These are phyloP conservation scores for Cordyceps pruinosa DNA, from an alignment of 2,329 filamentous ascomycete genomes.

Conservation along the genomic window DNA sequence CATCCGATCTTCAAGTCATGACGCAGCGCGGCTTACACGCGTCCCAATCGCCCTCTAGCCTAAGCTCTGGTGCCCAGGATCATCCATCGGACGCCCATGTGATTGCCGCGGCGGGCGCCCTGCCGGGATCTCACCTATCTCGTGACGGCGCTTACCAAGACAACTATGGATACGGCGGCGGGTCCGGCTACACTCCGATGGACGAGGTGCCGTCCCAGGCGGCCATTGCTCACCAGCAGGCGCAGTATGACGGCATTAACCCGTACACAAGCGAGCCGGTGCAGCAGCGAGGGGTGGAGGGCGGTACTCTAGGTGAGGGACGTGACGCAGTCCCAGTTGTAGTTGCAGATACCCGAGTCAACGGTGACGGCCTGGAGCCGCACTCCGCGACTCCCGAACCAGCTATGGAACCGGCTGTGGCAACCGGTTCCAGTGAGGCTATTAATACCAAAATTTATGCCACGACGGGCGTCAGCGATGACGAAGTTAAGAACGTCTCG, in stretches of 20 bases:
- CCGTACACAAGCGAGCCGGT: conserved; percentile 47
- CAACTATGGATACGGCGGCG: conserved; percentile 37
- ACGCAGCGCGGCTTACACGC: conserved; percentile 70
- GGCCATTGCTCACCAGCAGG: conserved; percentile 42
- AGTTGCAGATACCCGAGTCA: conserved; percentile 5
- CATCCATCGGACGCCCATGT: conserved; percentile 46
- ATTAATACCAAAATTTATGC: conserved; percentile 14
- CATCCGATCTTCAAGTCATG: conserved; percentile 84
- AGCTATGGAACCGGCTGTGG: background rate
- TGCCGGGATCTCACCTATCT: conserved; percentile 37
- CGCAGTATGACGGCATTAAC: conserved; percentile 49
- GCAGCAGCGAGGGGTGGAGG: conserved; percentile 12
- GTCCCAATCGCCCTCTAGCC: conserved; percentile 73
- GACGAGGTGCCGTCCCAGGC: conserved; percentile 45
- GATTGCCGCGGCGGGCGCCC: conserved; percentile 50
- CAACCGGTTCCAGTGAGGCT: background rate
- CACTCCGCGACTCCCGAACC: background rate
- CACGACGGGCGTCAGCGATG: conserved; percentile 7
- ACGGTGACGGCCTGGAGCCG: conserved; percentile 10
- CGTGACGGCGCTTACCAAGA: conserved; percentile 22
- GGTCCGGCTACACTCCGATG: conserved; percentile 36
- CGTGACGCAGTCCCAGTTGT: conserved; percentile 10
- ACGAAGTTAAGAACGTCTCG: conserved; percentile 4
- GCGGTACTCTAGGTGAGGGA: conserved; percentile 2
- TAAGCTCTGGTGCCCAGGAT: conserved; percentile 57